Evolutionary conservation across 73 alveolate species (phyloP), one percentile per base, ranked within the genome.

Genomic region (Stentor roeselii): DNA sequence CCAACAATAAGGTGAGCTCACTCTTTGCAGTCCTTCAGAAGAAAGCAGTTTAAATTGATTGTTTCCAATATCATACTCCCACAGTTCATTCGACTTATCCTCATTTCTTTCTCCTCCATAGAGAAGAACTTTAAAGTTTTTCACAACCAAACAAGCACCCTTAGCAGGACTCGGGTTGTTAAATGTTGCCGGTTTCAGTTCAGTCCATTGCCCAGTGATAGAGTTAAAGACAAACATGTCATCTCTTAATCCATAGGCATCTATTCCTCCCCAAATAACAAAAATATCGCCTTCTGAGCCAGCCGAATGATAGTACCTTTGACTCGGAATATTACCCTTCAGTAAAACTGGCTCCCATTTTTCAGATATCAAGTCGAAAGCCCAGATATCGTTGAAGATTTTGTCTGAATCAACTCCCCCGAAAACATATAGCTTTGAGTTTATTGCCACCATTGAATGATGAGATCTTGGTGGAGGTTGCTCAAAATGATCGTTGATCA

Each of bases 261-360:
- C 27, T 21, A 21, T 0, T 67, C 82, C 82, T 67, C 82, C 82
- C 11, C 11, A 67, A 67, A 67, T 67, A 32, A 67, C 11, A 21
- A 67, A 14, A 15, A 32, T n/a, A 35, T 67, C 32, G 38, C 82
- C 82, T 1, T 67, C 60, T 15, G 82, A 36, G 1, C 59, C 42
- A 67, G 82, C 11, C 32, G 42, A 21, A 67, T 67, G 82, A 32
- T 67, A n/a, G 32, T n/a, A 32, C 2, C 82, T 67, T 32, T 15
- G 37, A 32, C 60, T 21, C 15, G 82, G 82, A 2, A 67, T 31
- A 27, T 15, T 31, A 27, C 82, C 82, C 31, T 67, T 67, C 0
- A 31, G 32, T 15, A 50, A 67, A 67, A 35, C 21, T 67, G 38
- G 32, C 42, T 35, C 42, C 82, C 82, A 67, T 15, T 1, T 67